A percentile compares a stretch with the other conserved stretches of the same genome.
Conservation (phyloP, 2,329 filamentous ascomycete species). For the Colletotrichum euphorbiae region DNA sequence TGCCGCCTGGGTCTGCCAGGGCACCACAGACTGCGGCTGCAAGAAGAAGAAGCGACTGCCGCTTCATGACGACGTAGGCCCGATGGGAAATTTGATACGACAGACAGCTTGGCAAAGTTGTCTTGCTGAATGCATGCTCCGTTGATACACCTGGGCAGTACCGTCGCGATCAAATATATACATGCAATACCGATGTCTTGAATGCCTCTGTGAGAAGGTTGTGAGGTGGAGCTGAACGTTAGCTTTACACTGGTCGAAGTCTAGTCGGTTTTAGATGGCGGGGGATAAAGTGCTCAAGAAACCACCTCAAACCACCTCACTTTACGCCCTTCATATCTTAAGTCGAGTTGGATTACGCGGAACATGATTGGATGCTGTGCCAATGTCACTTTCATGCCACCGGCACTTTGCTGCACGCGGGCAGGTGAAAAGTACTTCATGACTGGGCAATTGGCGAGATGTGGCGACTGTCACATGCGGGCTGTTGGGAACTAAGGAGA, state of each 20-base stretch:
- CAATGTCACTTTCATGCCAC: too few relatives aligned
- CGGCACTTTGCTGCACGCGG: too few relatives aligned
- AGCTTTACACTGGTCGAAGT: neutral
- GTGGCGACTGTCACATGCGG: too few relatives aligned
- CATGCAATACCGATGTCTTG: neutral
- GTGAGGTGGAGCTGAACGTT: neutral
- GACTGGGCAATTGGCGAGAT: too few relatives aligned
- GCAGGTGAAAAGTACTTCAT: too few relatives aligned
- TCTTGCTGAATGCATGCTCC: neutral
- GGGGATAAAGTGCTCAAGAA: neutral
- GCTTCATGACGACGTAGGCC: neutral
- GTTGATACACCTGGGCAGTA: too few relatives aligned
- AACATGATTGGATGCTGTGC: neutral
- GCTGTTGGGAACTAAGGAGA: too few relatives aligned
- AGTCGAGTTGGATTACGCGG: neutral
- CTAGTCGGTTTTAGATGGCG: constrained; percentile 5
- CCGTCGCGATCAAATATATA: neutral
- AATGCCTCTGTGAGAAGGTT: neutral
- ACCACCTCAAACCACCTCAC: constrained; percentile 5
- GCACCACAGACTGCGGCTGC: neutral
- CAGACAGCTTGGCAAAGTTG: neutral
- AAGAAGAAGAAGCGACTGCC: neutral
- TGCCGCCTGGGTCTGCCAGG: neutral
- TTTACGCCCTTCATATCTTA: neutral
- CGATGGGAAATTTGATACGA: neutral